Conservation (phyloP, 441 rosid genomes). For the Erodium moschatum region DNA sequence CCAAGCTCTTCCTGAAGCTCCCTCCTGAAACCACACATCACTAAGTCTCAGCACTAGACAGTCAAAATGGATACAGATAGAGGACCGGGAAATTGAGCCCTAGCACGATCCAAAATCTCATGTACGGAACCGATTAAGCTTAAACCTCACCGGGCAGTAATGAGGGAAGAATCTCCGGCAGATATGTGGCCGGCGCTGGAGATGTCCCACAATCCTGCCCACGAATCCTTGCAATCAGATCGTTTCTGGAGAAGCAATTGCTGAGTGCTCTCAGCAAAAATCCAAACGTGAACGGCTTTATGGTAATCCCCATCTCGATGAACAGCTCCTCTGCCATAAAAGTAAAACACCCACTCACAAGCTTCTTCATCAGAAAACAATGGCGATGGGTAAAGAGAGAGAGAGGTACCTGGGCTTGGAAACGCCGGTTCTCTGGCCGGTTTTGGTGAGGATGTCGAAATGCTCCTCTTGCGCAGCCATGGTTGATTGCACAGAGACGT, state of each 20-base stretch:
- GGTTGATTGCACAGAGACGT: slow-evolving; percentile 9
- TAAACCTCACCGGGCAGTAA: slow-evolving; percentile 50
- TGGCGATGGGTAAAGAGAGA: not conserved
- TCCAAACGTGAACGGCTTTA: slow-evolving; percentile 78
- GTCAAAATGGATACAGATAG: not conserved
- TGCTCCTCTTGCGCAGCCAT: slow-evolving; percentile 30
- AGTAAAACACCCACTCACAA: too few species aligned
- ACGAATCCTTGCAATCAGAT: slow-evolving; percentile 67
- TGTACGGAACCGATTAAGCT: not conserved
- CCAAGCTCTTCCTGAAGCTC: slow-evolving; percentile 93
- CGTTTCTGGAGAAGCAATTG: slow-evolving; percentile 68
- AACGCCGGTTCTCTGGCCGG: slow-evolving; percentile 57
- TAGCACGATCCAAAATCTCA: not conserved
- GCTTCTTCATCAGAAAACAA: too few species aligned
- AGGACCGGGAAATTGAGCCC: not conserved
- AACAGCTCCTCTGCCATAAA: slow-evolving; percentile 45
- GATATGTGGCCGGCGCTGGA: slow-evolving; percentile 90
- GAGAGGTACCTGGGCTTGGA: slow-evolving; percentile 60
- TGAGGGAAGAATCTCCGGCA: slow-evolving; percentile 70
- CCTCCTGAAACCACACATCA: slow-evolving; percentile 39
- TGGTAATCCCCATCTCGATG: slow-evolving; percentile 87
- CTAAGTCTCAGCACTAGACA: slow-evolving; percentile 8
- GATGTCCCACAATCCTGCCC: slow-evolving; percentile 81
- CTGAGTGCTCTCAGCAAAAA: slow-evolving; percentile 67
- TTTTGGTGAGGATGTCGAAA: slow-evolving; percentile 58